These are phyloP conservation scores for Podila clonocystis DNA, from an alignment of 192 early-diverging fungal genomes.

Conservation along the genomic window DNA sequence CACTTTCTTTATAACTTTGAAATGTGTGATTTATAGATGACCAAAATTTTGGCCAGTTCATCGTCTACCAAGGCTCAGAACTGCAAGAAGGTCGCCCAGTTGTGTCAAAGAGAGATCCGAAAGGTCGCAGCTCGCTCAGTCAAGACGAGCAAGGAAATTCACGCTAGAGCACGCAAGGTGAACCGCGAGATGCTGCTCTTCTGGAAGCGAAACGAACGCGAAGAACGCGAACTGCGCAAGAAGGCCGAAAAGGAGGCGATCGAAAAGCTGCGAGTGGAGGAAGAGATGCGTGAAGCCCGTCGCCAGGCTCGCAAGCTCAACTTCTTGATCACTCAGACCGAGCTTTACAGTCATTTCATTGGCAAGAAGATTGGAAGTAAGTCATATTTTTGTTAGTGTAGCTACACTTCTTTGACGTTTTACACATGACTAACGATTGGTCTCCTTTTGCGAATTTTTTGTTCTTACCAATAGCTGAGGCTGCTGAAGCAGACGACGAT, in stretches of 20 bases:
- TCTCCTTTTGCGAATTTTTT: neutral
- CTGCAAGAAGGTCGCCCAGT: slow-evolving; percentile 74
- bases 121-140: slow-evolving; percentile 63
- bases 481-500: slow-evolving; percentile 39
- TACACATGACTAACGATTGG: too few relatives aligned
- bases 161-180: slow-evolving; percentile 65
- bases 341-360: slow-evolving; percentile 93
- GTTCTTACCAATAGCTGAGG: slow-evolving; percentile 14
- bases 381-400: slow-evolving; percentile 1
- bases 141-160: slow-evolving; percentile 69
- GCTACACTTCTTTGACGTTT: neutral
- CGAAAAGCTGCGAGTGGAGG: slow-evolving; percentile 79
- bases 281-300: slow-evolving; percentile 82
- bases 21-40: slow-evolving; percentile 31
- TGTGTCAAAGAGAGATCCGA: slow-evolving; percentile 78
- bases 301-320: slow-evolving; percentile 91
- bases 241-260: slow-evolving; percentile 88
- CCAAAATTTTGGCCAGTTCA: slow-evolving; percentile 57
- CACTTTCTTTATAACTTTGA: too few relatives aligned
- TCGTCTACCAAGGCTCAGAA: slow-evolving; percentile 62
- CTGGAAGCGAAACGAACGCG: slow-evolving; percentile 92
- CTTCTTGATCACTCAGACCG: slow-evolving; percentile 92
- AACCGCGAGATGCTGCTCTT: slow-evolving; percentile 79
- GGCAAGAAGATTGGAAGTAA: slow-evolving; percentile 77
- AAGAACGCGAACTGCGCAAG: slow-evolving; percentile 90